Percentiles rank a stretch among this genome's conserved stretches.
These are phyloP conservation scores for Acacia confusa DNA, from an alignment of 306 rosid species.

Conservation along the genomic window DNA sequence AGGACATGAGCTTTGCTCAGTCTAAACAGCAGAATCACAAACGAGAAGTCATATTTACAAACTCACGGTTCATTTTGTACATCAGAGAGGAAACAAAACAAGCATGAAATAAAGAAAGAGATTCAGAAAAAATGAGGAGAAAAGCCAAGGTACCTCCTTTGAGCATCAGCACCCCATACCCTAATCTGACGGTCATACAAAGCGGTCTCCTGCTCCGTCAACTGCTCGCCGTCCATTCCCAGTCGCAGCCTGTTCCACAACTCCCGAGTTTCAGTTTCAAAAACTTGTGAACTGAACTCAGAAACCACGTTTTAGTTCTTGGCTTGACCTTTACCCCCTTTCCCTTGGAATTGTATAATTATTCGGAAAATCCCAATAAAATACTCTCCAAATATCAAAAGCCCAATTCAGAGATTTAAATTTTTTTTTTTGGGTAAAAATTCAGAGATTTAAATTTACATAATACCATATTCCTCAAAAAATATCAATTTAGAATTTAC, in stretches of 20 bases:
- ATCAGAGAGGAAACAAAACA: background rate
- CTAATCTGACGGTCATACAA: conserved; percentile 97
- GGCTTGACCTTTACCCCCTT: background rate
- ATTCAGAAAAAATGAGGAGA: background rate
- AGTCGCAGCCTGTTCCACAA: conserved; percentile 41
- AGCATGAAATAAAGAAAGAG: background rate
- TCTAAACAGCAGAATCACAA: conserved; percentile 42
- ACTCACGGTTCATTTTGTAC: background rate
- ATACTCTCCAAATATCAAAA: no score
- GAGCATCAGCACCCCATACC: conserved; percentile 99
- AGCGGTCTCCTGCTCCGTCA: conserved; percentile 96
- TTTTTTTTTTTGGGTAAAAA: no score
- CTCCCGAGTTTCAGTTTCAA: background rate
- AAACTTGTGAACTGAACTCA: background rate
- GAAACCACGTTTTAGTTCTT: background rate
- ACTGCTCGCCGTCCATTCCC: conserved; percentile 87
- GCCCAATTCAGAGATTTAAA: no score
- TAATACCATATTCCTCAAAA: no score
- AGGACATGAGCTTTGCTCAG: conserved; percentile 89
- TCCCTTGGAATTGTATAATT: no score
- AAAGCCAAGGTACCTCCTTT: conserved; percentile 56
- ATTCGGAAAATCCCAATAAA: no score
- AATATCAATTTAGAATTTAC: no score
- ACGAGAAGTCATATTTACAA: background rate
- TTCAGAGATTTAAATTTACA: no score